Base-by-base conservation (phyloP, 2,329 filamentous ascomycete species). In the Neofusicoccum laricinum region DNA sequence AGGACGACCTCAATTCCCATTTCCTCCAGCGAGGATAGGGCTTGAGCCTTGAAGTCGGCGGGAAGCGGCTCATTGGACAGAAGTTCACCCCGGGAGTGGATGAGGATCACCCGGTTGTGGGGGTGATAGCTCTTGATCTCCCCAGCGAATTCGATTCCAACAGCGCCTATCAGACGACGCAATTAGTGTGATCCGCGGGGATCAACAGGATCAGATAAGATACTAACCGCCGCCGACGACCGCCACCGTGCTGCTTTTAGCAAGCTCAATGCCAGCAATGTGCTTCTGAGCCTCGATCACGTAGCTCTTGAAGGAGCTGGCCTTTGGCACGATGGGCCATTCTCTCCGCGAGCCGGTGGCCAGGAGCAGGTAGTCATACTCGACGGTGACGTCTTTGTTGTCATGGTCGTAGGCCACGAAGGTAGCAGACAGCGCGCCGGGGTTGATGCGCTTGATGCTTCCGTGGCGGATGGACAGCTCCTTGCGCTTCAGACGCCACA, bases 121-220 rank as follows among this genome's bases (percentile, higher is more conserved):
- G 91, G 90, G 66, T 88, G 83, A 25, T 87, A 79, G 50, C 85
- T 75, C 76, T 93, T 93, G 62, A 93, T 80, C 77, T 95, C 91
- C 1, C 89, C 87, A 0, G 91, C 90, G 83, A 94, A 92, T 74
- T 94, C 91, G 63, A 93, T 88, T 8, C 91, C 91, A 1, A 93
- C 91, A 6, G 91, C 91, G 57, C 90, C 84, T 85, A 14, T 10
- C 11, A 34, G 41, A 25, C 49, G 41, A 21, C 34, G 41, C 21
- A 38, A 12, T 40, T 63, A 36, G 50, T 48, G 43, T 46, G 32
- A 41, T 46, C 12, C 14, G 38, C 30, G 49, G 36, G 32, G 61
- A 51, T 64, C 55, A 59, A 25, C 30, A 36, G 25, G 40, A 46
- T 59, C 55, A 34, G 55, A 59, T 46, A 7, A 58, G 36, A 30